A percentile compares a stretch with the other conserved stretches of the same genome.
Conservation (phyloP, 2,329 filamentous ascomycete genomes). For the Zymoseptoria pseudotritici region DNA sequence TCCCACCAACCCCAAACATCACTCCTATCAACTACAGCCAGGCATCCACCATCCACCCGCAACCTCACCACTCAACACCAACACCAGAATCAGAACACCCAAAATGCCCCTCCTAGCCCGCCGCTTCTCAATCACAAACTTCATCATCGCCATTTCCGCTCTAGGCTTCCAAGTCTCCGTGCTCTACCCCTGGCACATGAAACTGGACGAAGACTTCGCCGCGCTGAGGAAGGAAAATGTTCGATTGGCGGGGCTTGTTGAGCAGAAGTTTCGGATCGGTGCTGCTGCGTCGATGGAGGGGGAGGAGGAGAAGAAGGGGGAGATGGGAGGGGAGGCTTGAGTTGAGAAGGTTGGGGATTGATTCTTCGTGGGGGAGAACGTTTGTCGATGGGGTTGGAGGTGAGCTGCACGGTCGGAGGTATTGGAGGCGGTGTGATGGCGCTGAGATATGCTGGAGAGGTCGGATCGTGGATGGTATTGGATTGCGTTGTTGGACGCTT, state of each 20-base stretch:
- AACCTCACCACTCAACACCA: too few relatives aligned
- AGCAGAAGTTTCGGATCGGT: background rate
- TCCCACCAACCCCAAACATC: too few relatives aligned
- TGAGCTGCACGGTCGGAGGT: background rate
- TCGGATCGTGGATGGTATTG: background rate
- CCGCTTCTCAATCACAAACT: conserved; percentile 20
- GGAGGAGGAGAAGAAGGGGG: background rate
- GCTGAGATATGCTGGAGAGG: background rate
- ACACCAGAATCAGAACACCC: background rate
- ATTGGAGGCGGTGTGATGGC: background rate
- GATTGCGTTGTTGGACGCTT: background rate
- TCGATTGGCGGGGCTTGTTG: conserved; percentile 5
- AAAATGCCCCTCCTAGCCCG: conserved; percentile 16
- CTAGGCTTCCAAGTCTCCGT: conserved; percentile 21
- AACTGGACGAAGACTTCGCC: conserved; percentile 21
- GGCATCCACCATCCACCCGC: too few relatives aligned
- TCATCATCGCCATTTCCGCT: conserved; percentile 18
- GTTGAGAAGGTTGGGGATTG: background rate
- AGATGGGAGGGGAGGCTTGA: background rate
- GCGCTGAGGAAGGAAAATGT: conserved; percentile 16
- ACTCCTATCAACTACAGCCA: too few relatives aligned
- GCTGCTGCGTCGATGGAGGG: background rate
- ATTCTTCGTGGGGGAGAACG: background rate
- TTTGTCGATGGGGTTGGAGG: background rate
- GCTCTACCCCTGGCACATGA: conserved; percentile 22